Evolutionary conservation across 768 basidiomycete genomes (phyloP), one percentile per base, ranked within the genome.

Genomic region (Mycena belliarum): DNA sequence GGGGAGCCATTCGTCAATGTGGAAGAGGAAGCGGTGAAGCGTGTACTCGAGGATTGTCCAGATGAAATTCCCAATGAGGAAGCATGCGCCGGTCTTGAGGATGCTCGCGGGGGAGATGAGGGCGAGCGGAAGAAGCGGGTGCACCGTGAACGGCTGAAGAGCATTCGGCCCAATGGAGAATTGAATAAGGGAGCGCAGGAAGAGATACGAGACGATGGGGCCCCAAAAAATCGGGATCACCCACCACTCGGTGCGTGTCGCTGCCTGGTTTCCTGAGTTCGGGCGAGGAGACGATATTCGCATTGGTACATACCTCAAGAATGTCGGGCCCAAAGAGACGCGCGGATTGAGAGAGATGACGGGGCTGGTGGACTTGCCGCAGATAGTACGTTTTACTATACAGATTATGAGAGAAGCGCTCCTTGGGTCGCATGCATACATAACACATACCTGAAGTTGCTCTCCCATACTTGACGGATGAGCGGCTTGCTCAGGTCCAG

Each of bases 1-100:
- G 3, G 97, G 97, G 21, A 99, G 82, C 67, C 80, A 72, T 10
- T 85, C 79, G 68, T 99, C 97, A 65, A 99, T 76, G 72, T 99
- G 97, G 85, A 99, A 99, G 48, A 99, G 75, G 84, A 98, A 98
- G 40, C 97, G 88, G 73, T 99, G 97, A 67, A 99, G 75, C 14
- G 79, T 76, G 70, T 98, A 99, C 73, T 98, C 97, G 71, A 97
- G 74, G 57, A 97, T 70, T 0, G 97, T 98, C 96, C 96, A 99
- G 54, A 96, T 79, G 48, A 97, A 29, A 70, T 93, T 95, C 6
- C 97, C 97, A 40, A 85, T 49, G 58, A 93, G 70, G 79, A 95
- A 98, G 72, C 86, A 96, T 0, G 75, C 61, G 20, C 82, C 52
- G 0, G 86, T 80, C 65, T 89, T 85, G 11, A 72, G 62, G 55